Percentiles rank a stretch among this genome's conserved stretches.
These are phyloP conservation scores for Saccharomycopsis sp. DNA, from an alignment of 805 yeast species.

Conservation along the genomic window DNA sequence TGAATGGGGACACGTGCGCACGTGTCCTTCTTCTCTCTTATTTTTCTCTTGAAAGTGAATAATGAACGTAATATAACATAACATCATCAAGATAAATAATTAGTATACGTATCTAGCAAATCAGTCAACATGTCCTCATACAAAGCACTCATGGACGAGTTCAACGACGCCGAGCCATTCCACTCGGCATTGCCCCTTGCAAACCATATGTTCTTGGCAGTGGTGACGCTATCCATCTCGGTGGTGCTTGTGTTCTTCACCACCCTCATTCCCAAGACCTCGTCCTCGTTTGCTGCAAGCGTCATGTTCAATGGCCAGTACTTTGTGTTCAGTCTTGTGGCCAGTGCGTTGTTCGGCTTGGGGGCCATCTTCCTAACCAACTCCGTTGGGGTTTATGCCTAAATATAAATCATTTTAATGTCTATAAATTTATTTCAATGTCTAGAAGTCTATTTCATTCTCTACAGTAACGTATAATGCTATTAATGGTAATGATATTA, in stretches of 20 bases:
- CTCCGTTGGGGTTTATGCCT: conserved; percentile 19
- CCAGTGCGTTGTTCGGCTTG: conserved; percentile 15
- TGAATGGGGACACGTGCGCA: too few species aligned
- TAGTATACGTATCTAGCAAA: too few species aligned
- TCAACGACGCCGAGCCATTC: conserved; percentile 1
- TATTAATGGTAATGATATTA: too few species aligned
- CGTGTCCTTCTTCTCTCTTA: too few species aligned
- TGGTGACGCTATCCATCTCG: conserved; percentile 2
- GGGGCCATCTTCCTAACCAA: conserved; percentile 17
- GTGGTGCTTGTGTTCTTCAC: conserved; percentile 11
- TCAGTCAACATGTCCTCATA: conserved; percentile 5
- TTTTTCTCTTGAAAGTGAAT: too few species aligned
- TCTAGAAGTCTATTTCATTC: too few species aligned
- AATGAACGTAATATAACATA: too few species aligned
- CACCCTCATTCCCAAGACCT: conserved; percentile 9
- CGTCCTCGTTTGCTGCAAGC: background rate
- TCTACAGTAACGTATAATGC: too few species aligned
- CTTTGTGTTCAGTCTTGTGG: conserved; percentile 13
- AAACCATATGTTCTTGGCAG: conserved; percentile 12
- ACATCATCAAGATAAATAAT: too few species aligned
- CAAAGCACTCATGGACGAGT: conserved; percentile 2
- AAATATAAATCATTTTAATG: conserved; percentile 1
- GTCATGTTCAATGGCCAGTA: conserved; percentile 5
- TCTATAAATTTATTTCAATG: too few species aligned
- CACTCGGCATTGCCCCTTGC: conserved; percentile 11